Evolutionary conservation across 2,329 filamentous ascomycete species (phyloP), one percentile per base, ranked within the genome.

Genomic region (Pseudogymnoascus sp.): DNA sequence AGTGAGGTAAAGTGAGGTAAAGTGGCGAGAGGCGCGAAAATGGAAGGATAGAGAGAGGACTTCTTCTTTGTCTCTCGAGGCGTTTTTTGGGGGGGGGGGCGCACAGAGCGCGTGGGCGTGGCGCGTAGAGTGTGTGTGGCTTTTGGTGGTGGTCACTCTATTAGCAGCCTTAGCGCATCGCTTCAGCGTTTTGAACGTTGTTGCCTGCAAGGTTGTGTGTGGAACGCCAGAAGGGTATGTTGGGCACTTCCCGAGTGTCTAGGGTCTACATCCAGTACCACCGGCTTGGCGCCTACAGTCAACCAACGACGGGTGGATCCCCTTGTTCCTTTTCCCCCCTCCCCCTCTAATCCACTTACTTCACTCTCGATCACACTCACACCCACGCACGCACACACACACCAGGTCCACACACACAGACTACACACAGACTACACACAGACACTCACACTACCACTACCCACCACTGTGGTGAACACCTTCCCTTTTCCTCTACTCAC

Each of bases 211-310:
- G 42, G 42, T 23, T 44, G 42, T 44, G 42, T 44, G 42, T 44
- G 42, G 42, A 0, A 15, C 1, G 19, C 7, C 23, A 4, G 42
- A 23, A 10, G 4, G n/a, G n/a, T n/a, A n/a, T n/a, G n/a, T n/a
- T n/a, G 4, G 42, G 21, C 23, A 44, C 42, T 15, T 44, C 0
- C 2, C 3, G 1, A 15, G 1, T 46, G 42, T 23, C 19, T 3
- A 46, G 42, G 2, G 3, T 13, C 15, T 23, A 46, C 42, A 46
- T 23, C 7, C 2, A 26, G 42, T 46, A 26, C 42, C 42, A 46
- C 42, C 42, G 42, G 11, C 42, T 63, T 65, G 56, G 59, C 62
- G 62, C 21, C 11, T 63, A 61, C 21, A 26, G 21, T 46, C 42
- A 46, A 46, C 42, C 42, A 46, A 46, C 42, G 21, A 26, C 42